phyloP scores from a whole-genome alignment of 2,329 filamentous ascomycete species.

The Fusarium zealandicum region DNA sequence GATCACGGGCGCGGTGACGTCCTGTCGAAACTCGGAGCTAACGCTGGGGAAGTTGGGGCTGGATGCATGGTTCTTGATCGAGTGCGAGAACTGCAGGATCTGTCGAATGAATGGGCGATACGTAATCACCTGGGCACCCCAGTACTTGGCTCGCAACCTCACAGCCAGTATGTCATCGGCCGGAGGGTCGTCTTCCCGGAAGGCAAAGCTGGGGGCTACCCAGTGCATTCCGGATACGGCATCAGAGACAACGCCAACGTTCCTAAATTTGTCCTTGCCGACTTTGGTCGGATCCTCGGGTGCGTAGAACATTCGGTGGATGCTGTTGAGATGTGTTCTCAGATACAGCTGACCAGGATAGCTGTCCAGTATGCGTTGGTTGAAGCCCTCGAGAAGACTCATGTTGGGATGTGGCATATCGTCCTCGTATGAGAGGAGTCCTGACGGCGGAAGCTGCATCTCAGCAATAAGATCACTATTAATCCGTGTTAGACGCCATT shows the following conservation, averaged over 20 bases:
- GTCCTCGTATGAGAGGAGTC: conserved; percentile 66
- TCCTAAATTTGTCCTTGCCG: conserved; percentile 51
- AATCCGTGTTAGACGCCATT: conserved; percentile 8
- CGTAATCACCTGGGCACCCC: conserved; percentile 89
- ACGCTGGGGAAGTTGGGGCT: conserved; percentile 45
- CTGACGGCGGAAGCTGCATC: conserved; percentile 68
- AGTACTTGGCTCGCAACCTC: conserved; percentile 90
- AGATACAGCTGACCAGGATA: conserved; percentile 71
- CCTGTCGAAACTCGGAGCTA: conserved; percentile 47
- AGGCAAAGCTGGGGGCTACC: conserved; percentile 61
- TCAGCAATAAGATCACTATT: conserved; percentile 91
- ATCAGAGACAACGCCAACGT: conserved; percentile 56
- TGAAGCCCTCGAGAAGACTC: conserved; percentile 52
- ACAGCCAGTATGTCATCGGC: conserved; percentile 80
- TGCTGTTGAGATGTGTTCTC: conserved; percentile 68
- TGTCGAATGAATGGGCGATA: conserved; percentile 76
- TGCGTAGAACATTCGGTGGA: conserved; percentile 65
- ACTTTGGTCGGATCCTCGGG: conserved; percentile 48
- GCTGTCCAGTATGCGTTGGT: conserved; percentile 60
- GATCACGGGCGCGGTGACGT: conserved; percentile 49
- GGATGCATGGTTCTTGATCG: conserved; percentile 46
- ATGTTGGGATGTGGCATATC: conserved; percentile 72
- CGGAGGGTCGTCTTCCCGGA: conserved; percentile 72
- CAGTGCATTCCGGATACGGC: conserved; percentile 54
- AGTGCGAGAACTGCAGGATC: conserved; percentile 59